Evolutionary conservation across 139 green algal species (phyloP), one percentile per base, ranked within the genome.

Genomic region (Tetraselmis striata): DNA sequence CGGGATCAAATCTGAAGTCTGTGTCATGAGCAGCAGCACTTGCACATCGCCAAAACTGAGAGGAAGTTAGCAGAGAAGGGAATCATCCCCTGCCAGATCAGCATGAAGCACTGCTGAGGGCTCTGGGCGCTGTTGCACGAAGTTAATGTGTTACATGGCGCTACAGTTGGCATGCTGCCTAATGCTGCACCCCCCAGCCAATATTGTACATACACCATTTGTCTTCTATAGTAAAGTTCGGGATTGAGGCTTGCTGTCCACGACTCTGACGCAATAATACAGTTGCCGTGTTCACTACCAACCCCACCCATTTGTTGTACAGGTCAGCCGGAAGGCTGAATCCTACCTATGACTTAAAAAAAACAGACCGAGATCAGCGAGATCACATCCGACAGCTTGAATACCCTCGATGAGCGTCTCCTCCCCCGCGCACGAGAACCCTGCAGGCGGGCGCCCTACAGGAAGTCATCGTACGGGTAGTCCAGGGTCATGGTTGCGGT

Each of bases 151-250:
- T 67, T 67, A 67, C 45, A 67, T 67, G 11, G 11, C 45, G 5
- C 18, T n/a, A n/a, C n/a, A n/a, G n/a, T n/a, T n/a, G n/a, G n/a
- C n/a, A n/a, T 5, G 45, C 45, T 67, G 45, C 18, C 45, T 67
- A 25, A 5, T 67, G 18, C 45, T 25, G 5, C 45, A 5, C 45
- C 5, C 45, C 5, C 45, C 45, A 67, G 45, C 45, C 45, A 67
- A 67, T 67, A 67, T 67, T 67, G 45, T 67, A 67, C 45, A 67
- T 67, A 67, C 45, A 67, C 45, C n/a, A n/a, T n/a, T n/a, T n/a
- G n/a, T n/a, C n/a, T n/a, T n/a, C n/a, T n/a, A n/a, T n/a, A 67
- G 11, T 67, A n/a, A n/a, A n/a, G n/a, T n/a, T n/a, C n/a, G 18
- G 18, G 45, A 67, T 67, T 67, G 18, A 18, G 45, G 45, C 45